These are phyloP conservation scores for Immersiella caudata DNA, from an alignment of 495 filamentous ascomycete genomes.

Conservation along the genomic window DNA sequence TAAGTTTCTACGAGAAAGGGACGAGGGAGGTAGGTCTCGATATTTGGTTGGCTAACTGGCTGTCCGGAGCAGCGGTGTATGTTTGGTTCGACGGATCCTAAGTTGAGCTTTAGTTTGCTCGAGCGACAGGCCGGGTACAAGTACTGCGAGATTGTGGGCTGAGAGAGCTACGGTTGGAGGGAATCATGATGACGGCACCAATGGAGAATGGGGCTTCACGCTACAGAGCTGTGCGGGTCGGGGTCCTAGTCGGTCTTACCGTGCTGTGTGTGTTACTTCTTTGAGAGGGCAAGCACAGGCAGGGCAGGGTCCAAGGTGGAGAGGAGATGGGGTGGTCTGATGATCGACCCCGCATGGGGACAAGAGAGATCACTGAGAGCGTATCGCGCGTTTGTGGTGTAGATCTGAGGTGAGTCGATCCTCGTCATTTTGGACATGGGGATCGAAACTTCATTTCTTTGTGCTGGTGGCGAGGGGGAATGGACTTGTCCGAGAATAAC, in stretches of 20 bases:
- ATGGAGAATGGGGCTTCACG: background rate
- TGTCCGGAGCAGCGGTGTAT: background rate
- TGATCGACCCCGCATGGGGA: constrained; percentile 8
- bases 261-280: background rate
- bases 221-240: background rate
- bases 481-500: background rate
- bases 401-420: background rate
- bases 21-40: background rate
- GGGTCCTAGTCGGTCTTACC: background rate
- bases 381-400: background rate
- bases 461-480: background rate
- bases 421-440: background rate
- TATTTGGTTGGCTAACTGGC: background rate
- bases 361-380: background rate
- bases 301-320: background rate
- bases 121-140: background rate
- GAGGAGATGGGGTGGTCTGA: background rate
- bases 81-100: background rate
- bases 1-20: background rate
- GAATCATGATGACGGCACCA: background rate
- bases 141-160: background rate
- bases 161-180: background rate
- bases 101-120: background rate
- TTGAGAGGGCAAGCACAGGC: background rate
- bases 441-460: background rate